A percentile compares a stretch with the other conserved stretches of the same genome.
phyloP scores from a whole-genome alignment of 164 flowering plant genomes.

The Cinnamomum micranthum region DNA sequence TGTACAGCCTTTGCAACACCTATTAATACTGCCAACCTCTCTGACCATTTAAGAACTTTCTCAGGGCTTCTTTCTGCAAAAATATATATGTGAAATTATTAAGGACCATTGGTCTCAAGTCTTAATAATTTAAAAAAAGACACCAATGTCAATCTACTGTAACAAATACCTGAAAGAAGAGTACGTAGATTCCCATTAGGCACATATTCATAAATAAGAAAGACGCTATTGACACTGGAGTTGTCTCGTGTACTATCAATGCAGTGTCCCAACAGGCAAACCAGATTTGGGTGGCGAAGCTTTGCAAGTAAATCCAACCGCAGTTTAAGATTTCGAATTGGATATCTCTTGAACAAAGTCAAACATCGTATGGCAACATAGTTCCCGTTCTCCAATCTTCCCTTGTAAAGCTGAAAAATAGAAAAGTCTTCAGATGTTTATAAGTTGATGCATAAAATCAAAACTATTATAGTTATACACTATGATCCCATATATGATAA shows the following conservation, averaged over 20 bases:
- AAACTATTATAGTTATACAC: neutral
- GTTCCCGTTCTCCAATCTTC: conserved; percentile 73
- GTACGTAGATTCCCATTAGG: conserved; percentile 59
- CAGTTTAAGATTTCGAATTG: conserved; percentile 61
- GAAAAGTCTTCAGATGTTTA: conserved; percentile 1
- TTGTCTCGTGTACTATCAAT: conserved; percentile 55
- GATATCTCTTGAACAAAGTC: conserved; percentile 45
- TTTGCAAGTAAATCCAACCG: conserved; percentile 73
- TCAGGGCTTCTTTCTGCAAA: conserved; percentile 50
- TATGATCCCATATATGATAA: too few relatives aligned
- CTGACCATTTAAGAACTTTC: conserved; percentile 75
- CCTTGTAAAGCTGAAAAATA: conserved; percentile 70
- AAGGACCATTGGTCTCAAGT: neutral
- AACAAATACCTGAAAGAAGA: conserved; percentile 60
- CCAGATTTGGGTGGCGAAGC: conserved; percentile 83
- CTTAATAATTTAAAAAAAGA: neutral
- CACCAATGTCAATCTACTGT: neutral
- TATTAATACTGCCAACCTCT: conserved; percentile 69
- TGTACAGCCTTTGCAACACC: conserved; percentile 90
- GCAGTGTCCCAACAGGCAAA: conserved; percentile 76
- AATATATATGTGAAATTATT: neutral
- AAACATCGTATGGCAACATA: conserved; percentile 60
- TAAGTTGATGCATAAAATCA: neutral
- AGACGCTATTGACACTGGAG: conserved; percentile 40
- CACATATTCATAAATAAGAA: conserved; percentile 75